Evolutionary conservation across 1,284 basidiomycete genomes (phyloP).

Genomic region (Cryptococcus sp.): DNA sequence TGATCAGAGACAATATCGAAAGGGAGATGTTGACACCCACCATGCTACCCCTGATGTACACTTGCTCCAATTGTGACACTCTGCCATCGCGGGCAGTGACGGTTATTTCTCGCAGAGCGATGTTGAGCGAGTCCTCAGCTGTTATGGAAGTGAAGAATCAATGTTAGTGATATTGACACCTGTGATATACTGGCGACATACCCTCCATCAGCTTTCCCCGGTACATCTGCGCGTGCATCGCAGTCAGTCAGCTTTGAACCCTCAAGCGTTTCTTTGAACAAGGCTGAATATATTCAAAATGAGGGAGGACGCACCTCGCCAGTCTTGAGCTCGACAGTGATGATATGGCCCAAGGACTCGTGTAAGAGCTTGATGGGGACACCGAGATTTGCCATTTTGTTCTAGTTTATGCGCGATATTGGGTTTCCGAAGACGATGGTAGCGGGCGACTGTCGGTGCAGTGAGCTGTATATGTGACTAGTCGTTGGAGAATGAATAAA

Average conservation of each 20-base stretch:
- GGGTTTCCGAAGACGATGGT: no score
- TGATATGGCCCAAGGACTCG: slow-evolving; percentile 91
- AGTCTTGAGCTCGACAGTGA: slow-evolving; percentile 97
- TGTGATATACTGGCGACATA: slow-evolving; percentile 26
- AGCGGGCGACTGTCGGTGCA: no score
- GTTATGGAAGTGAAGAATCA: slow-evolving; percentile 16
- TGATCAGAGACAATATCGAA: slow-evolving; percentile 1
- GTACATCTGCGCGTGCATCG: slow-evolving; percentile 72
- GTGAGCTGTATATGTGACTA: no score
- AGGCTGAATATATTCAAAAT: slow-evolving; percentile 58
- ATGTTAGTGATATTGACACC: neutral
- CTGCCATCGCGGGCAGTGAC: slow-evolving; percentile 97
- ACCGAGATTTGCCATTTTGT: slow-evolving; percentile 64
- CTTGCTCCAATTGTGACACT: slow-evolving; percentile 98
- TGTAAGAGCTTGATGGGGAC: slow-evolving; percentile 91
- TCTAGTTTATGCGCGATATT: no score
- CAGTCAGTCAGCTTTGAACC: slow-evolving; percentile 62
- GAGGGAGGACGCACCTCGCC: slow-evolving; percentile 57
- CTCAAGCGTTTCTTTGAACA: slow-evolving; percentile 68
- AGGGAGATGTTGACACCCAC: slow-evolving; percentile 31
- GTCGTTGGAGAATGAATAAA: no score
- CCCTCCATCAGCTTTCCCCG: slow-evolving; percentile 97
- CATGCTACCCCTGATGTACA: slow-evolving; percentile 98
- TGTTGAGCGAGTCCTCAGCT: slow-evolving; percentile 99
- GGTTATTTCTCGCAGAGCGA: slow-evolving; percentile 93